A percentile compares a stretch with the other conserved stretches of the same genome.
These are phyloP conservation scores for Alternaria conjuncta DNA, from an alignment of 2,329 filamentous ascomycete genomes.

Conservation along the genomic window DNA sequence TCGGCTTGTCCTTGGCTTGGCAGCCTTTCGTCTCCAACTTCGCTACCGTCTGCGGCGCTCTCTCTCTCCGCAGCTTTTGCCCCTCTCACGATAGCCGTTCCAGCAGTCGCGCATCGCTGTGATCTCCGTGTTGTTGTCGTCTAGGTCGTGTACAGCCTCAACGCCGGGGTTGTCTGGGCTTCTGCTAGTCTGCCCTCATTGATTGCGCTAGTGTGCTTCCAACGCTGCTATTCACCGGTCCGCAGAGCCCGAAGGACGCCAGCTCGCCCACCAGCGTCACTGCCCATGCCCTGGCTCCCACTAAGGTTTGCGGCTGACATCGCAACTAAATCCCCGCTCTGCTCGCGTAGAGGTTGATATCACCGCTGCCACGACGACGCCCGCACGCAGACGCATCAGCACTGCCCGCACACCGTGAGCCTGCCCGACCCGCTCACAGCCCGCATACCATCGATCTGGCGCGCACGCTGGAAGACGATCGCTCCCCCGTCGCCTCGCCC, in stretches of 20 bases:
- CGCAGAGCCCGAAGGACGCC: conserved; percentile 25
- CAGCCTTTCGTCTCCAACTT: conserved; percentile 11
- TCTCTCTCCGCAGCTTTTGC: neutral
- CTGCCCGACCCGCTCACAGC: conserved; percentile 14
- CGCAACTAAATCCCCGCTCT: conserved; percentile 28
- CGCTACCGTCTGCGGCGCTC: conserved; percentile 9
- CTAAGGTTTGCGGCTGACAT: conserved; percentile 33
- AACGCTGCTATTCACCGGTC: conserved; percentile 35
- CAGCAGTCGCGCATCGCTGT: neutral
- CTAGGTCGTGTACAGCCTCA: conserved; percentile 6
- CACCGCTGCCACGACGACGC: conserved; percentile 24
- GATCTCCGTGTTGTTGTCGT: neutral
- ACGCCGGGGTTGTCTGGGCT: conserved; percentile 18
- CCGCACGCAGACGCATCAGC: conserved; percentile 23
- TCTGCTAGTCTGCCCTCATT: conserved; percentile 17
- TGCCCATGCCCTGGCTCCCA: conserved; percentile 23
- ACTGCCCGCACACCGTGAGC: conserved; percentile 28
- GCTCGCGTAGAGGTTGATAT: conserved; percentile 29
- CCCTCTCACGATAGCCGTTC: neutral
- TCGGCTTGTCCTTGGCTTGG: conserved; percentile 20
- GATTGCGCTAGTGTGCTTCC: conserved; percentile 27
- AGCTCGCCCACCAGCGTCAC: conserved; percentile 26
- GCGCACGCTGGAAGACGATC: conserved; percentile 44
- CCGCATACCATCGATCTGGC: conserved; percentile 46
- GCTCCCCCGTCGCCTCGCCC: conserved; percentile 43